A percentile compares a stretch with the other conserved stretches of the same genome.
Conservation (phyloP, 352 stramenopile genomes). For the Globisporangium irregulare region DNA sequence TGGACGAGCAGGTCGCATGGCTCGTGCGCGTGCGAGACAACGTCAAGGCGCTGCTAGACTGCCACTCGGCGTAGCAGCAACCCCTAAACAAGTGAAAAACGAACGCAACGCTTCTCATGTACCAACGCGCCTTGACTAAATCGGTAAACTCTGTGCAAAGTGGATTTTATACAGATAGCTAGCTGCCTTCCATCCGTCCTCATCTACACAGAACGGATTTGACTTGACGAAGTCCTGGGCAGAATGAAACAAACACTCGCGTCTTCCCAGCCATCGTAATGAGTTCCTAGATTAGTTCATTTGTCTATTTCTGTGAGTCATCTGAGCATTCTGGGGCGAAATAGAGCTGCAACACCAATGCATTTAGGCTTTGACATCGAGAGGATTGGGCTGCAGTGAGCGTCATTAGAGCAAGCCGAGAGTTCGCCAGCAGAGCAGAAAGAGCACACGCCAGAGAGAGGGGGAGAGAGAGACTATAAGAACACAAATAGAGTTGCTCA, state of each 20-base stretch:
- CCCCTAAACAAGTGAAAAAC: background rate
- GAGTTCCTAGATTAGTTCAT: background rate
- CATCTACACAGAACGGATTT: background rate
- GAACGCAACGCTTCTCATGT: background rate
- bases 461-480: background rate
- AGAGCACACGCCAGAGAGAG: background rate
- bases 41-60: conserved; percentile 68
- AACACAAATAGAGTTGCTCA: background rate
- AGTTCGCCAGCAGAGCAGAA: background rate
- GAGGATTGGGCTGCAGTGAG: background rate
- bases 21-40: conserved; percentile 74
- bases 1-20: conserved; percentile 63
- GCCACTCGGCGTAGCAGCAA: conserved; percentile 33
- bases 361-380: background rate
- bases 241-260: background rate
- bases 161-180: background rate
- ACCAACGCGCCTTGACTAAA: background rate
- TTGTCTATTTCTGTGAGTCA: conserved; percentile 6
- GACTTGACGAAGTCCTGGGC: background rate
- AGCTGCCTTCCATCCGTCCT: background rate
- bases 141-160: background rate
- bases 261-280: background rate
- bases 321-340: background rate
- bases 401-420: background rate
- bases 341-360: background rate